phyloP scores from a whole-genome alignment of 1,139 yeast species.

The Yamadazyma diospyri region DNA sequence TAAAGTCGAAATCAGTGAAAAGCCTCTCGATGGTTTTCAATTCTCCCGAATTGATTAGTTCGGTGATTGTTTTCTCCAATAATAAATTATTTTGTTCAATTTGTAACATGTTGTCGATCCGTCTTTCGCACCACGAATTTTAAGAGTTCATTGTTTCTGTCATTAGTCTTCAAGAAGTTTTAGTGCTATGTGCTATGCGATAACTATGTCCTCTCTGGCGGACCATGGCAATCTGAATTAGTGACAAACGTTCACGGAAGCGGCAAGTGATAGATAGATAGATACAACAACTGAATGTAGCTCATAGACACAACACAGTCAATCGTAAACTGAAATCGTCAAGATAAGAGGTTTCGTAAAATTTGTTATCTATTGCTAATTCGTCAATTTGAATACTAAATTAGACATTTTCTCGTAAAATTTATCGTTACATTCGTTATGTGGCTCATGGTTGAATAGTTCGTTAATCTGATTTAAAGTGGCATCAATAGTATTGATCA shows the following conservation, averaged over 20 bases:
- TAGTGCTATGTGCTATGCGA: too few relatives aligned
- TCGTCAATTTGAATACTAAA: conserved; percentile 16
- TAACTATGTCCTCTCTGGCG: too few relatives aligned
- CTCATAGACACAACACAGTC: too few relatives aligned
- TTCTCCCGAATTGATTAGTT: conserved; percentile 30
- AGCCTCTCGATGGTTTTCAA: conserved; percentile 75
- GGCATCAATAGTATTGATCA: conserved; percentile 23
- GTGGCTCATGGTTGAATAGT: conserved; percentile 14
- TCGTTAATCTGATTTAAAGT: conserved; percentile 26
- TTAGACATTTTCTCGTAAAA: conserved; percentile 19
- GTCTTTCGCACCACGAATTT: too few relatives aligned
- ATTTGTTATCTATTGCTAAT: conserved; percentile 1
- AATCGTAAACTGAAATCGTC: neutral
- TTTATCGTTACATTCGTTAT: conserved; percentile 10
- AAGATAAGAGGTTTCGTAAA: neutral
- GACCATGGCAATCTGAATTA: too few relatives aligned
- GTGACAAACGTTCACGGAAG: too few relatives aligned
- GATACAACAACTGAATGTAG: too few relatives aligned
- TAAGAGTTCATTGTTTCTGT: too few relatives aligned
- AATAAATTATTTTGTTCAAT: conserved; percentile 43
- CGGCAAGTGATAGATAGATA: too few relatives aligned
- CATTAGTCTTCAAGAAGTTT: too few relatives aligned
- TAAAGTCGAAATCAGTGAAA: conserved; percentile 92
- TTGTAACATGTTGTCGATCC: conserved; percentile 31
- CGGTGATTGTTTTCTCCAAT: conserved; percentile 41